Percentiles rank a stretch among this genome's conserved stretches.
Evolutionary conservation across 495 filamentous ascomycete species (phyloP).

Genomic region (Parmelia sp.): DNA sequence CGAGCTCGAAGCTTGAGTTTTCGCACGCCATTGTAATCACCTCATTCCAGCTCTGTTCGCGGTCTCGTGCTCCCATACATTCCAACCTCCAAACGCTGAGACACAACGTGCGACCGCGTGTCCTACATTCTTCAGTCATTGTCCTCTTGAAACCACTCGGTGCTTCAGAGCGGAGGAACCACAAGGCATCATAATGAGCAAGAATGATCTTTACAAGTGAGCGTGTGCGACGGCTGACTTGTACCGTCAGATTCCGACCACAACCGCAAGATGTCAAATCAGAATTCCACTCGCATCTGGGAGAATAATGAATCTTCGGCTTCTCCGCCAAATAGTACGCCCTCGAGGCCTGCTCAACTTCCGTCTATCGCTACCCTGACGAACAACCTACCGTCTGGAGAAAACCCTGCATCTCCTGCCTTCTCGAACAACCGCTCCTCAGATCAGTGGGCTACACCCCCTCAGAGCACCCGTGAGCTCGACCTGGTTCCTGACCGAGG

Average conservation of each 20-base stretch:
- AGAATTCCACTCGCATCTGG: slow-evolving; percentile 24
- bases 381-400: slow-evolving; percentile 21
- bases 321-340: slow-evolving; percentile 13
- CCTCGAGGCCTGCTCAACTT: slow-evolving; percentile 22
- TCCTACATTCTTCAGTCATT: slow-evolving; percentile 13
- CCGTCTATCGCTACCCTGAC: slow-evolving; percentile 28
- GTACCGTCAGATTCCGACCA: slow-evolving; percentile 6
- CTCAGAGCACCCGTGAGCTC: slow-evolving; percentile 30
- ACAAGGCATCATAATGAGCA: neutral
- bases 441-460: slow-evolving; percentile 26
- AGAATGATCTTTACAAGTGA: neutral
- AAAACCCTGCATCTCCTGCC: slow-evolving; percentile 22
- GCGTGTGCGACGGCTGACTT: neutral
- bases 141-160: neutral
- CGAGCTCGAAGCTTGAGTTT: slow-evolving; percentile 12
- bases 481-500: too few relatives aligned
- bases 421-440: slow-evolving; percentile 26
- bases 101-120: slow-evolving; percentile 16
- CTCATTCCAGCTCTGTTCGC: slow-evolving; percentile 8
- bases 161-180: neutral
- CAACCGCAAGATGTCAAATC: slow-evolving; percentile 14
- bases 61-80: slow-evolving; percentile 17
- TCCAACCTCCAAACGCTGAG: slow-evolving; percentile 5
- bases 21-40: slow-evolving; percentile 4
- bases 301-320: slow-evolving; percentile 19